Evolutionary conservation across 805 yeast genomes (phyloP).

Genomic region (Candida loeiensis): DNA sequence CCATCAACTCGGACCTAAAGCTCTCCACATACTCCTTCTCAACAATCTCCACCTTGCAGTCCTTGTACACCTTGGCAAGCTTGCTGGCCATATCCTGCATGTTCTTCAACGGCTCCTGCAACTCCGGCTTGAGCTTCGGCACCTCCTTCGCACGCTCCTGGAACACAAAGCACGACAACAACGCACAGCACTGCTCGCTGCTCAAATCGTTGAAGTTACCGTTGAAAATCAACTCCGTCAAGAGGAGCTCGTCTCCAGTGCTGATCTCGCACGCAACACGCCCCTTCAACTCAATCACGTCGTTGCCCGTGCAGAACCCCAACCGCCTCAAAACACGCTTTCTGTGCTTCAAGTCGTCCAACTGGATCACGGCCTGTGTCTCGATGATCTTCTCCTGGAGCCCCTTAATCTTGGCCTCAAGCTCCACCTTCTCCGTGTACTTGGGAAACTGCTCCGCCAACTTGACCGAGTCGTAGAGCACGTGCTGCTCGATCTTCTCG

Average conservation of each 20-base stretch:
- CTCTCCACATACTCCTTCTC: constrained; percentile 92
- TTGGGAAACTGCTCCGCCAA: constrained; percentile 59
- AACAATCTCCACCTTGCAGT: constrained; percentile 82
- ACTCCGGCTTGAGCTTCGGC: constrained; percentile 81
- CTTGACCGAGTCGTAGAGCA: constrained; percentile 59
- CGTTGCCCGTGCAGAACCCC: constrained; percentile 82
- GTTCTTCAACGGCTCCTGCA: constrained; percentile 86
- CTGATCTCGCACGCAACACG: constrained; percentile 96
- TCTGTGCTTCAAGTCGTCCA: constrained; percentile 90
- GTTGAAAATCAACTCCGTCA: constrained; percentile 91
- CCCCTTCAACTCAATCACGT: constrained; percentile 93
- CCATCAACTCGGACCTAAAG: constrained; percentile 93
- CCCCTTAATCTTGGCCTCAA: constrained; percentile 55
- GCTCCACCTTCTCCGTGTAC: constrained; percentile 60
- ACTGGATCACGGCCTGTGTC: constrained; percentile 87
- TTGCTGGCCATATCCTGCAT: constrained; percentile 88
- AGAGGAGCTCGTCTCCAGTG: constrained; percentile 78
- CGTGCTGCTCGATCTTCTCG: constrained; percentile 65
- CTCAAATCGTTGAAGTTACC: constrained; percentile 88
- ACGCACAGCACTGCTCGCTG: constrained; percentile 88
- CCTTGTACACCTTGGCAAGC: constrained; percentile 85
- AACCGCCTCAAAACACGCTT: constrained; percentile 89
- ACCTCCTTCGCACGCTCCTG: constrained; percentile 91
- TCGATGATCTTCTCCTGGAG: constrained; percentile 66
- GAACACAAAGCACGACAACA: constrained; percentile 92